A percentile compares a stretch with the other conserved stretches of the same genome.
Evolutionary conservation across 2,329 filamentous ascomycete species (phyloP).

Genomic region (Apiospora arundinis): DNA sequence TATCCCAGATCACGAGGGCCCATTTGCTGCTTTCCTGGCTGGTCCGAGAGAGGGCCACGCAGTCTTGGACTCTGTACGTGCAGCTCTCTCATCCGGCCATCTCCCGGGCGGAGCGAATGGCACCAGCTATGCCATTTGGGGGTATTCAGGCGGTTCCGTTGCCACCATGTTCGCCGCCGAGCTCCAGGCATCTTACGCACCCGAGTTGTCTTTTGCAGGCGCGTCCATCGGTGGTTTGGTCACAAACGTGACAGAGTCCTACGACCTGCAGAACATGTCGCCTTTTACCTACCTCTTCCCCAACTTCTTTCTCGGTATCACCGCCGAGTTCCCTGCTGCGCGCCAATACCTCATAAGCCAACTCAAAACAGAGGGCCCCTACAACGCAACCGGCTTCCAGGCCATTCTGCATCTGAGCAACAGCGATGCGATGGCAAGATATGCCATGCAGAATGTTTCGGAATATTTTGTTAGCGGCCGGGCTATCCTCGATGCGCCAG

Average conservation of each 20-base stretch:
- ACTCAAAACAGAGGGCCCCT: no score
- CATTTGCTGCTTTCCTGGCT: conserved; percentile 43
- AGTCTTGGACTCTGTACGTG: conserved; percentile 50
- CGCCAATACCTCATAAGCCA: no score
- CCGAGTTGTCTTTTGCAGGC: conserved; percentile 18
- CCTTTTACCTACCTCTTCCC: no score
- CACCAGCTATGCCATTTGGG: conserved; percentile 52
- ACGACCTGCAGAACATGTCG: no score
- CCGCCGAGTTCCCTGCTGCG: no score
- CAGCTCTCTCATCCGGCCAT: conserved; percentile 33
- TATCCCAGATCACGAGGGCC: conserved; percentile 53
- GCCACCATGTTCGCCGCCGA: conserved; percentile 21
- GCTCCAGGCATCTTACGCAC: conserved; percentile 20
- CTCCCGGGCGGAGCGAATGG: conserved; percentile 23
- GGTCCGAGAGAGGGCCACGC: conserved; percentile 44
- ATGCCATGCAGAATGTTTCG: no score
- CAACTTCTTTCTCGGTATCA: no score
- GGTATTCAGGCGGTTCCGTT: conserved; percentile 59
- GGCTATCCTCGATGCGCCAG: no score
- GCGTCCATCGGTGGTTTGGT: conserved; percentile 13
- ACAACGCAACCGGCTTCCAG: no score
- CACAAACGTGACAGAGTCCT: neutral
- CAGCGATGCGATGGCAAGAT: no score
- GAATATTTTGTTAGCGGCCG: no score
- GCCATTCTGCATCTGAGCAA: no score